A percentile compares a stretch with the other conserved stretches of the same genome.
phyloP scores from a whole-genome alignment of 768 basidiomycete genomes.

The Pulveroboletus sp. region DNA sequence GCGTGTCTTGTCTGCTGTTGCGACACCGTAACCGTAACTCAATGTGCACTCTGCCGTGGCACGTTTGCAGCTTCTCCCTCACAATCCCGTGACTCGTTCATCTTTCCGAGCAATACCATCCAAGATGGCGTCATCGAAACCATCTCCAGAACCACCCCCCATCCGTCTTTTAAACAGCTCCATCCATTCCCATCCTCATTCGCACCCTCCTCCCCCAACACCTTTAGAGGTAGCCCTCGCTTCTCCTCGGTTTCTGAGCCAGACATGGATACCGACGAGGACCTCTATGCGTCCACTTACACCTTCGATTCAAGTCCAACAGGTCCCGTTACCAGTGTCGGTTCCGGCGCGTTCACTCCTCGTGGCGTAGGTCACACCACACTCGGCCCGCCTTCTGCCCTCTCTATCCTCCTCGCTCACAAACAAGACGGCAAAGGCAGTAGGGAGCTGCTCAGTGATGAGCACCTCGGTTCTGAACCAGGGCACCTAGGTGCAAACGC shows the following conservation, averaged over 20 bases:
- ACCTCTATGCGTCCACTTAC: slow-evolving; percentile 30
- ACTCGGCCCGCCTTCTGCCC: slow-evolving; percentile 28
- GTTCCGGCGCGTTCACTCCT: slow-evolving; percentile 18
- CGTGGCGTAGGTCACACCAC: slow-evolving; percentile 21
- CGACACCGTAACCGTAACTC: slow-evolving; percentile 11
- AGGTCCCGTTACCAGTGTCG: slow-evolving; percentile 3
- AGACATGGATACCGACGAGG: slow-evolving; percentile 24
- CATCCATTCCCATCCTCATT: slow-evolving; percentile 24
- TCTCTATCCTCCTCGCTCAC: slow-evolving; percentile 36
- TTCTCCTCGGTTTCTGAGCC: slow-evolving; percentile 22
- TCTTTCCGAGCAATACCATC: slow-evolving; percentile 33
- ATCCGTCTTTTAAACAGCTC: slow-evolving; percentile 15
- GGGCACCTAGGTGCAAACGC: neutral
- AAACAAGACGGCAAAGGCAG: slow-evolving; percentile 8
- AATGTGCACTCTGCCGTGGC: slow-evolving; percentile 6
- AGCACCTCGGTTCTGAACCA: neutral
- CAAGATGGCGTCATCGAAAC: slow-evolving; percentile 26
- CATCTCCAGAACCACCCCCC: slow-evolving; percentile 13
- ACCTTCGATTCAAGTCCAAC: slow-evolving; percentile 22
- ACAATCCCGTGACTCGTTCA: slow-evolving; percentile 36
- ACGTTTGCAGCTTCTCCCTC: slow-evolving; percentile 25
- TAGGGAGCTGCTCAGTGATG: neutral
- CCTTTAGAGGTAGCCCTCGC: slow-evolving; percentile 21
- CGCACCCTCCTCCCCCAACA: slow-evolving; percentile 19
- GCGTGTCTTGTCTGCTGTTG: slow-evolving; percentile 12